phyloP scores from a whole-genome alignment of 129 eudicot species.

The Flaveria sonorensis region DNA sequence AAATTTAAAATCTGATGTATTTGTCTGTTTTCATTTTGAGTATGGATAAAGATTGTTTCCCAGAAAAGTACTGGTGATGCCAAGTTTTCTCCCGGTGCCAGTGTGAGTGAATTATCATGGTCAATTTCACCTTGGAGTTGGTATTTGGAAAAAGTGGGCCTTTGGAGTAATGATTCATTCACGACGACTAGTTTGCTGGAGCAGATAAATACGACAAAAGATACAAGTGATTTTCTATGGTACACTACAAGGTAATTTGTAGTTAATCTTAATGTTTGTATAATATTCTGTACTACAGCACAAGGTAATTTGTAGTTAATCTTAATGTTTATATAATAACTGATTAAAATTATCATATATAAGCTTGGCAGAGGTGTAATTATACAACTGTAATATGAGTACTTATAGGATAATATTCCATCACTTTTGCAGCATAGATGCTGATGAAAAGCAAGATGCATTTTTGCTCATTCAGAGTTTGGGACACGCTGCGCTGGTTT shows the following conservation, averaged over 20 bases:
- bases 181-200: slow-evolving; percentile 52
- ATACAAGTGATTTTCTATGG: slow-evolving; percentile 75
- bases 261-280: not conserved
- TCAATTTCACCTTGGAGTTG: slow-evolving; percentile 66
- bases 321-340: not conserved
- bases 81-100: slow-evolving; percentile 25
- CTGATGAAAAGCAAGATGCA: slow-evolving; percentile 50
- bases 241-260: slow-evolving; percentile 66
- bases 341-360: not conserved
- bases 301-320: slow-evolving; percentile 50
- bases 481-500: slow-evolving; percentile 86
- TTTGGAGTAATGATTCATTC: slow-evolving; percentile 54
- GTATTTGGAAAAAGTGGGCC: slow-evolving; percentile 68
- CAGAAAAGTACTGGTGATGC: slow-evolving; percentile 45
- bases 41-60: slow-evolving; percentile 46
- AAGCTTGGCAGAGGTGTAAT: not conserved
- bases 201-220: slow-evolving; percentile 77
- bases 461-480: slow-evolving; percentile 59
- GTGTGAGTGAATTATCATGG: slow-evolving; percentile 40
- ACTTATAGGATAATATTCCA: not conserved
- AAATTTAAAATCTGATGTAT: slow-evolving; percentile 15
- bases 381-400: not conserved
- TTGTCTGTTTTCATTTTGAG: slow-evolving; percentile 9
- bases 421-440: slow-evolving; percentile 50
- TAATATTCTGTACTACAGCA: slow-evolving; percentile 36